These are phyloP conservation scores for Oryza nivara DNA, from an alignment of 176 grass and related monocot genomes.

Conservation along the genomic window DNA sequence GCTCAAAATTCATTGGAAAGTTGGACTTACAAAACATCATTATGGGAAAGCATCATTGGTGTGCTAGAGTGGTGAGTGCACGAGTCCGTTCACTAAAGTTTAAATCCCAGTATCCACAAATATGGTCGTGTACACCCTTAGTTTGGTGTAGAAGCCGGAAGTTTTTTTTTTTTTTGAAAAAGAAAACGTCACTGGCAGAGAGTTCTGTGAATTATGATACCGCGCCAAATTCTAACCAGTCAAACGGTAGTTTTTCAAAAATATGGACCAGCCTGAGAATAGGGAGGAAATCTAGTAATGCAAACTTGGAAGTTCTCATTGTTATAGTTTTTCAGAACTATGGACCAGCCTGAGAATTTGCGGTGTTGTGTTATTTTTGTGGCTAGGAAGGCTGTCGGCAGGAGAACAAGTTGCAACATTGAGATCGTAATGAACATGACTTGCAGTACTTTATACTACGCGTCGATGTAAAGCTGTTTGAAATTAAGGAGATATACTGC, in stretches of 20 bases:
- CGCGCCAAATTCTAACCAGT: not conserved
- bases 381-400: constrained; percentile 38
- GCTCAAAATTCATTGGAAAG: not conserved
- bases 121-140: no score
- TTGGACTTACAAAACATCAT: not conserved
- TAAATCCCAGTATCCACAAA: no score
- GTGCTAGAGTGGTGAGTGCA: no score
- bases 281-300: not conserved
- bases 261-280: not conserved
- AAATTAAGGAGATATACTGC: constrained; percentile 30
- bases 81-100: no score
- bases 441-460: not conserved
- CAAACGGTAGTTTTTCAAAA: not conserved
- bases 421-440: constrained; percentile 29
- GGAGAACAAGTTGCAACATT: constrained; percentile 38
- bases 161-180: no score
- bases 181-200: not conserved
- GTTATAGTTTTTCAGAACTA: no score
- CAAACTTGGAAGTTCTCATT: not conserved
- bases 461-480: constrained; percentile 25
- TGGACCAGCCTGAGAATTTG: not conserved
- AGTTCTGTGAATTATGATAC: not conserved
- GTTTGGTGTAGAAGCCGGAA: no score
- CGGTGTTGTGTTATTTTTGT: not conserved
- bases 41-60: no score